These are phyloP conservation scores for Knoxia roxburghii DNA, from an alignment of 257 asterid species.

Conservation along the genomic window DNA sequence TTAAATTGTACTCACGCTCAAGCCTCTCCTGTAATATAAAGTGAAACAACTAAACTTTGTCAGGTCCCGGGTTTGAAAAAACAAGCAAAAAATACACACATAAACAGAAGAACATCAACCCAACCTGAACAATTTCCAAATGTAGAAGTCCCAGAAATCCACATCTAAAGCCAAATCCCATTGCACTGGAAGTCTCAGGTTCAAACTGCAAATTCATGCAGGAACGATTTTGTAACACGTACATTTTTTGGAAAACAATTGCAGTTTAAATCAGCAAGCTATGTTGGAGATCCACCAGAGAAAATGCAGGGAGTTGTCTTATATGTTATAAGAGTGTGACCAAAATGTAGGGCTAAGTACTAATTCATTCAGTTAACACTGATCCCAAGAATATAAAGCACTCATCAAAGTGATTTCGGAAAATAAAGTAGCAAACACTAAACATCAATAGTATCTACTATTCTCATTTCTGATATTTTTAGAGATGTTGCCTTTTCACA, in stretches of 20 bases:
- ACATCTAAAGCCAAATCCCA: conserved; percentile 99
- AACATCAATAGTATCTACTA: too few species aligned
- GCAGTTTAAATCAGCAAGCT: not conserved
- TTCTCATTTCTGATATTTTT: not conserved
- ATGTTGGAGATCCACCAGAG: not conserved
- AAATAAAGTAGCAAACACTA: not conserved
- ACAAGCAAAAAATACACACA: conserved; percentile 8
- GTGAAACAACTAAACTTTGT: conserved; percentile 13
- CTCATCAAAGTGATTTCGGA: not conserved
- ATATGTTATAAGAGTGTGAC: not conserved
- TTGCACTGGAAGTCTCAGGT: conserved; percentile 95
- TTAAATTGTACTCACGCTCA: conserved; percentile 92
- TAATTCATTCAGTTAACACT: not conserved
- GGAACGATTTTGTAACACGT: not conserved
- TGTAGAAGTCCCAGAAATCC: conserved; percentile 98
- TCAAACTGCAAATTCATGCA: conserved; percentile 52
- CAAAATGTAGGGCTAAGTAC: not conserved
- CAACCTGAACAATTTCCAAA: conserved; percentile 98
- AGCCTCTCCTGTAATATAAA: conserved; percentile 78
- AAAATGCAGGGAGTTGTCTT: not conserved
- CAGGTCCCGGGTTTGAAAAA: conserved; percentile 12
- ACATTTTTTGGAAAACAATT: not conserved
- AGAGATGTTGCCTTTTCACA: not conserved
- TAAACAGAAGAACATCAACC: conserved; percentile 11
- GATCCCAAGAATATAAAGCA: not conserved